Conservation (phyloP, 2,329 filamentous ascomycete genomes). For the Paecilomyces niveus region DNA sequence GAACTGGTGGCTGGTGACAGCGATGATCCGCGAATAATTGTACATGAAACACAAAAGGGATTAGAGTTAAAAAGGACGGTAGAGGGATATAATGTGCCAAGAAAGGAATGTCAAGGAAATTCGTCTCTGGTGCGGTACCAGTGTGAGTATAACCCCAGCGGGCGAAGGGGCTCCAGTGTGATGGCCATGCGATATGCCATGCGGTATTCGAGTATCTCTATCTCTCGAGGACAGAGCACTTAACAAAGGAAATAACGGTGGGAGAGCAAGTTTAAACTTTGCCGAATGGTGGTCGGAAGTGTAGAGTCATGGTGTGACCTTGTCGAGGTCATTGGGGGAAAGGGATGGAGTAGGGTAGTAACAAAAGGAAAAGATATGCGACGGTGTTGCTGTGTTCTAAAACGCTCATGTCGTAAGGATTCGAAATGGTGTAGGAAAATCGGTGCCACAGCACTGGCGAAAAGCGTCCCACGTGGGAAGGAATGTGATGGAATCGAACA, state of each 20-base stretch:
- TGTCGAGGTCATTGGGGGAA: background rate
- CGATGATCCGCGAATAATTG: background rate
- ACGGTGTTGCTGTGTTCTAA: background rate
- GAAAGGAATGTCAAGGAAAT: background rate
- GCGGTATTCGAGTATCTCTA: background rate
- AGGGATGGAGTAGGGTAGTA: background rate
- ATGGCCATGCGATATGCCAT: background rate
- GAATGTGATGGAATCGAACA: background rate
- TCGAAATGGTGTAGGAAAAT: background rate
- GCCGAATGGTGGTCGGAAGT: background rate
- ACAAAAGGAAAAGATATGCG: background rate
- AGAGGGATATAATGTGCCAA: background rate
- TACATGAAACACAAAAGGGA: background rate
- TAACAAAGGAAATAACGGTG: background rate
- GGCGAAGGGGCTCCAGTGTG: background rate
- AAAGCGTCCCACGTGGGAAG: background rate
- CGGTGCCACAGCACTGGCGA: background rate
- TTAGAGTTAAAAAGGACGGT: background rate
- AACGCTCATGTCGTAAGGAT: background rate
- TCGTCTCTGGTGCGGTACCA: background rate
- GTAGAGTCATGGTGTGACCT: background rate
- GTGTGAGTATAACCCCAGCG: background rate
- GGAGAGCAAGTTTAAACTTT: background rate
- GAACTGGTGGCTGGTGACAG: background rate
- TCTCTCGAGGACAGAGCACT: background rate